Base-by-base conservation (phyloP, 805 yeast species). In the Candida arabinofermentans region DNA sequence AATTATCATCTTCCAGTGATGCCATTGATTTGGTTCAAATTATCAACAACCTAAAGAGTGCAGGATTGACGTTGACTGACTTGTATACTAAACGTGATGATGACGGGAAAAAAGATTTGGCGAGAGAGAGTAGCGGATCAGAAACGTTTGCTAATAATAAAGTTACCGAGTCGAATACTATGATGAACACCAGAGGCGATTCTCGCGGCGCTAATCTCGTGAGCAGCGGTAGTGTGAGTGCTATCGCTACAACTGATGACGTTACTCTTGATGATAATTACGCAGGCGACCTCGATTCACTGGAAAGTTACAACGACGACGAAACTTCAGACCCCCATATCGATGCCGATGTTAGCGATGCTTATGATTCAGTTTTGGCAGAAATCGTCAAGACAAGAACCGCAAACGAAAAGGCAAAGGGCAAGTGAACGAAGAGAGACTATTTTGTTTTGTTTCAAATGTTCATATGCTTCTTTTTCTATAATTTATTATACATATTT, bases 21-120 rank as follows among this genome's bases (percentile, higher is more conserved):
- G 61, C 72, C 12, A 55, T 67, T 8, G 61, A 60, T 16, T 61
- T 67, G 5, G 54, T 74, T 34, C 66, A 65, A 35, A 61, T 63
- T 24, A 48, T 74, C 41, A 70, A 70, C 42, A 57, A 55, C 24
- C 46, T 74, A 44, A 71, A 70, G 42, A 57, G 51, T 8, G 57
- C 61, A 24, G 77, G 77, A 4, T 62, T 71, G 13, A 55, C 66
- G 16, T 43, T 73, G n/a, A 62, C 65, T 26, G 66, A 65, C 22
- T 44, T 57, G 23, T 64, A 56, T 30, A 34, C 41, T 17, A 39
- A 41, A 34, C 14, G 24, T n/a, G 21, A n/a, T 13, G 16, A 9
- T 16, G 41, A 27, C 8, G 24, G 24, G 10, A 17, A 13, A 4
- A 14, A 19, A 10, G 5, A 5, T 17, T 12, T 5, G 6, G 30